Evolutionary conservation across 352 stramenopile species (phyloP).

Genomic region (Stephanocyclus meneghinianus): DNA sequence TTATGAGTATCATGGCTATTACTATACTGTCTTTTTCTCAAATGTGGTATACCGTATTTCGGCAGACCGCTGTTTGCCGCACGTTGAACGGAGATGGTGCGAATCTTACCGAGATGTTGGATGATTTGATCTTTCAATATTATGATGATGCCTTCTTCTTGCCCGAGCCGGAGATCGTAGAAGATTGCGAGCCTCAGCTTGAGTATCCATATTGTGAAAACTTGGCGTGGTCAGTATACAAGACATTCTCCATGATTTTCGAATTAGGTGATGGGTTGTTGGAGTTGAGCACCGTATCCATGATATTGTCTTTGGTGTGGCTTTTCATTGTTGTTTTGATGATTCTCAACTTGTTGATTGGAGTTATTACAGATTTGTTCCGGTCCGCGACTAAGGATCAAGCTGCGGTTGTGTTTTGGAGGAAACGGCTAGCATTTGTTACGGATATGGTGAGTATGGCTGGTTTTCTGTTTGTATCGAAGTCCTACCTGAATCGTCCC

Average conservation of each 20-base stretch:
- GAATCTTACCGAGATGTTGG: constrained; percentile 51
- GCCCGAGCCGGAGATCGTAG: constrained; percentile 11
- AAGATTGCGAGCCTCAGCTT: constrained; percentile 33
- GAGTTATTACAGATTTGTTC: constrained; percentile 23
- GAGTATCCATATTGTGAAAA: constrained; percentile 58
- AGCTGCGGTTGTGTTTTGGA: constrained; percentile 33
- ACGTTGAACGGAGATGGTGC: constrained; percentile 52
- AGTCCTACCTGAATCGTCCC: neutral
- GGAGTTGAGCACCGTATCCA: constrained; percentile 14
- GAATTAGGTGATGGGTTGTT: constrained; percentile 28
- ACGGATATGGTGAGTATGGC: constrained; percentile 15
- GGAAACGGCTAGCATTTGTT: constrained; percentile 29
- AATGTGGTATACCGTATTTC: constrained; percentile 71
- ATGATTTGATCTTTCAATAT: constrained; percentile 32
- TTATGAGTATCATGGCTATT: constrained; percentile 69
- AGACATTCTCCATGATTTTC: constrained; percentile 78
- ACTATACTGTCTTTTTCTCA: constrained; percentile 76
- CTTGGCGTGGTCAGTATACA: constrained; percentile 59
- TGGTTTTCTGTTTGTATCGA: neutral
- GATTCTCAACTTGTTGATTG: constrained; percentile 29
- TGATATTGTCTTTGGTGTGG: constrained; percentile 10
- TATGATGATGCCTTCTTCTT: constrained; percentile 20
- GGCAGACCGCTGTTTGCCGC: constrained; percentile 37
- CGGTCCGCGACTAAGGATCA: constrained; percentile 16
- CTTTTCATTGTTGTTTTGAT: constrained; percentile 27